These are phyloP conservation scores for Penicillium paxilli DNA, from an alignment of 495 filamentous ascomycete species.

Conservation along the genomic window DNA sequence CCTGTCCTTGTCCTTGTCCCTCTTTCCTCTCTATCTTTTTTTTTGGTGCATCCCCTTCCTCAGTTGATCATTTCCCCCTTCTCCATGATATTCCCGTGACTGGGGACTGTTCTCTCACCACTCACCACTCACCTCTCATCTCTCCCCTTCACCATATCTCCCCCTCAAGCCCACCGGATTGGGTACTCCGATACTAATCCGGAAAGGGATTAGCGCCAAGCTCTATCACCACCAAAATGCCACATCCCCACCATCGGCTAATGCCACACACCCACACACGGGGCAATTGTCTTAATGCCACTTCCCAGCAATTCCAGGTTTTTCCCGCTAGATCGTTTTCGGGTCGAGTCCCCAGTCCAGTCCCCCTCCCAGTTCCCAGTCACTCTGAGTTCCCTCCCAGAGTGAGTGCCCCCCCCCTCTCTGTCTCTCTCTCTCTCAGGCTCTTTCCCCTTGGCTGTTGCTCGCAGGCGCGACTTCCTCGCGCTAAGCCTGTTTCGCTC, in stretches of 20 bases:
- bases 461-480: slow-evolving; percentile 11
- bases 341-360: slow-evolving; percentile 10
- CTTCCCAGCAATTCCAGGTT: slow-evolving; percentile 5
- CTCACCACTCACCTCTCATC: too few relatives aligned
- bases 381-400: background rate
- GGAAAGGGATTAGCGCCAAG: slow-evolving; percentile 7
- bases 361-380: slow-evolving; percentile 4
- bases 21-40: too few relatives aligned
- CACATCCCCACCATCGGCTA: background rate
- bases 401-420: background rate
- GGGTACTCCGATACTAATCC: slow-evolving; percentile 15
- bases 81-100: slow-evolving; percentile 20
- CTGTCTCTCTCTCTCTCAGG: slow-evolving; percentile 15
- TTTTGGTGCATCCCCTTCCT: background rate
- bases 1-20: background rate
- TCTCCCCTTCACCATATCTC: too few relatives aligned
- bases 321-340: slow-evolving; percentile 7
- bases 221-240: background rate
- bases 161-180: slow-evolving; percentile 15
- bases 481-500: slow-evolving; percentile 23
- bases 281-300: slow-evolving; percentile 3
- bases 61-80: background rate
- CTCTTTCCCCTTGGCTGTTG: slow-evolving; percentile 1
- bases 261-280: slow-evolving; percentile 2
- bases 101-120: background rate